These are phyloP conservation scores for Candida ficus DNA, from an alignment of 805 yeast genomes.

Conservation along the genomic window DNA sequence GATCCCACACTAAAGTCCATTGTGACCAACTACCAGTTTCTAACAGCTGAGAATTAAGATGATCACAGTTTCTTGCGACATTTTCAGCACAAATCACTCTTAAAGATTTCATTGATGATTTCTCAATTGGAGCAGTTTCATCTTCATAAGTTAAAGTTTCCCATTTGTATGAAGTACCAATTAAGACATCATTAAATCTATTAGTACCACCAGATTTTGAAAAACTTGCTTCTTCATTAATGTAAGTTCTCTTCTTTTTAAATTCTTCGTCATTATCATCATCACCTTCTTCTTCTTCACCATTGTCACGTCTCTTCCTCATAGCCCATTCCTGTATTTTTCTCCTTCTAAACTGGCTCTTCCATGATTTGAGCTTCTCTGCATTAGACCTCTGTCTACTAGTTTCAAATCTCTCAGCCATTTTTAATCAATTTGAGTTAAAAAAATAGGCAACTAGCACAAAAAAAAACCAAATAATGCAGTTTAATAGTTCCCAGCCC, in stretches of 20 bases:
- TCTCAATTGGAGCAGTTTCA: not conserved
- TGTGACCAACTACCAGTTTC: constrained; percentile 19
- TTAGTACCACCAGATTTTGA: constrained; percentile 20
- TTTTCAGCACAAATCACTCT: constrained; percentile 21
- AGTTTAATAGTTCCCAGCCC: no score
- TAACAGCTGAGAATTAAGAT: constrained; percentile 21
- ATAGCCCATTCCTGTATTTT: not conserved
- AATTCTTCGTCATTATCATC: not conserved
- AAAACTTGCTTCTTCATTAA: constrained; percentile 14
- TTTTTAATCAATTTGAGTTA: no score
- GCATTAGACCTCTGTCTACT: not conserved
- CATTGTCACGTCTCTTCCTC: no score
- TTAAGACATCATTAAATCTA: no score
- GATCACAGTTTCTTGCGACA: constrained; percentile 23
- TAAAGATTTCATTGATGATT: constrained; percentile 11
- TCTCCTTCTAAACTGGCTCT: not conserved
- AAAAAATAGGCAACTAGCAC: no score
- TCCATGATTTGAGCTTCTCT: not conserved
- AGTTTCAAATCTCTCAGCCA: no score
- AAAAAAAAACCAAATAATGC: no score
- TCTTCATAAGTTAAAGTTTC: constrained; percentile 4
- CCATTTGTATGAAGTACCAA: no score
- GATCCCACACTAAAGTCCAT: constrained; percentile 32
- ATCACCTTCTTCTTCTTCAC: no score
- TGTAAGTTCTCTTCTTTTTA: not conserved